Conservation (phyloP, 805 yeast genomes). For the Candida orba region DNA sequence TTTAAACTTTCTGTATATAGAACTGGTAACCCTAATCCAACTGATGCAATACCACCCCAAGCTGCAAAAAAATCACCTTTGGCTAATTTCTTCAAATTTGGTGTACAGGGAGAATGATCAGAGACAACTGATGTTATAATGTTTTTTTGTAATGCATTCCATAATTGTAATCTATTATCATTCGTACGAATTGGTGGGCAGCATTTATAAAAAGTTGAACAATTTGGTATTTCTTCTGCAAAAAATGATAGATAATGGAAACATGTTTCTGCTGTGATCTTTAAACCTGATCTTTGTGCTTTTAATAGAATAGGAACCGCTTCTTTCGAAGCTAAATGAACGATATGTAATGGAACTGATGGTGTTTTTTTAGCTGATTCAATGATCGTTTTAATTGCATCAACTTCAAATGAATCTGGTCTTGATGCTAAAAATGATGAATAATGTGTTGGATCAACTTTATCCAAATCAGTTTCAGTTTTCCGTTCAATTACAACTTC, state of each 20-base stretch:
- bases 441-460: conserved; percentile 23
- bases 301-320: conserved; percentile 67
- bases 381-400: conserved; percentile 72
- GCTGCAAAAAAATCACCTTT: conserved; percentile 86
- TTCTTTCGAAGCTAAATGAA: conserved; percentile 80
- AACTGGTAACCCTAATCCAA: conserved; percentile 83
- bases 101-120: conserved; percentile 95
- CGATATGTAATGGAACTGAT: conserved; percentile 71
- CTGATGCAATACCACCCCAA: conserved; percentile 96
- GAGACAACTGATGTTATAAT: conserved; percentile 81
- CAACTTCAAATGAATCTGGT: conserved; percentile 82
- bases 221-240: conserved; percentile 71
- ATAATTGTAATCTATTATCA: conserved; percentile 60
- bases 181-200: conserved; percentile 90
- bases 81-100: conserved; percentile 74
- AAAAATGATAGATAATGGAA: conserved; percentile 80
- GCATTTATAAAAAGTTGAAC: conserved; percentile 82
- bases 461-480: conserved; percentile 32
- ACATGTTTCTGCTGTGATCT: conserved; percentile 86
- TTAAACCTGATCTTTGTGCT: conserved; percentile 53
- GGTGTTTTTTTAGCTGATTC: conserved; percentile 52
- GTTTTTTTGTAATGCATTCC: conserved; percentile 67
- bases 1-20: conserved; percentile 67
- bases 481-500: conserved; percentile 31
- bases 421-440: conserved; percentile 48